Evolutionary conservation across 2,329 filamentous ascomycete species (phyloP), one percentile per base, ranked within the genome.

Genomic region (Thelonectria blattea): DNA sequence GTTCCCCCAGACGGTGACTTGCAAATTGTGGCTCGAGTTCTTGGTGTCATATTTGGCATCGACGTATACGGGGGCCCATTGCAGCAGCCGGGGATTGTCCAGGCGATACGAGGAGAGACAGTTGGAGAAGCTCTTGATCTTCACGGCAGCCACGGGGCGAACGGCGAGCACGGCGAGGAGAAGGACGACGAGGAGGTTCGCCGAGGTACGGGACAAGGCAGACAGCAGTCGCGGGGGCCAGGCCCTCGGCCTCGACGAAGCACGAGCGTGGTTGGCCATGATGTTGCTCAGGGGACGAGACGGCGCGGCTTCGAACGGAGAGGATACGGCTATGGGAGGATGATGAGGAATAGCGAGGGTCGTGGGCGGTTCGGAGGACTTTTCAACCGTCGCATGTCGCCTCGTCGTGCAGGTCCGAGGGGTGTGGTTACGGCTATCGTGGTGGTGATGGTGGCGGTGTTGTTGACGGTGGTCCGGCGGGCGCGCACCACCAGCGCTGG

Each of bases 1-100:
- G 76, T 98, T 97, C 52, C 93, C 94, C 80, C 92, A 98, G 48
- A 97, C 85, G 1, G 88, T 95, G 56, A 97, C 80, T 64, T 85
- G 87, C 50, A 99, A 81, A 42, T 83, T 85, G 72, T 93, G 87
- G 52, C 79, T 82, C 5, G 84, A 74, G 64, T 84, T 78, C 14
- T 79, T 75, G 27, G 84, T 82, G 69, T 92, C 84, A 79, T 96
- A 96, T 18, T 79, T 78, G 58, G 91, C 94, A 69, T 91, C 88
- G 58, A 95, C 85, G 67, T 85, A 88, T 37, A 89, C 75, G 3
- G 95, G 93, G 12, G 87, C 81, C 80, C 94, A 97, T 79, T 97
- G 93, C 32, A 98, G 83, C 63, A 84, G 84, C 37, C 79, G 75
- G 14, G 89, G 85, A 9, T 81, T 71, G 58, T 73, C 77, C 47